A percentile compares a stretch with the other conserved stretches of the same genome.
phyloP scores from a whole-genome alignment of 1,284 basidiomycete species.

The Sanghuangporus weigelae region DNA sequence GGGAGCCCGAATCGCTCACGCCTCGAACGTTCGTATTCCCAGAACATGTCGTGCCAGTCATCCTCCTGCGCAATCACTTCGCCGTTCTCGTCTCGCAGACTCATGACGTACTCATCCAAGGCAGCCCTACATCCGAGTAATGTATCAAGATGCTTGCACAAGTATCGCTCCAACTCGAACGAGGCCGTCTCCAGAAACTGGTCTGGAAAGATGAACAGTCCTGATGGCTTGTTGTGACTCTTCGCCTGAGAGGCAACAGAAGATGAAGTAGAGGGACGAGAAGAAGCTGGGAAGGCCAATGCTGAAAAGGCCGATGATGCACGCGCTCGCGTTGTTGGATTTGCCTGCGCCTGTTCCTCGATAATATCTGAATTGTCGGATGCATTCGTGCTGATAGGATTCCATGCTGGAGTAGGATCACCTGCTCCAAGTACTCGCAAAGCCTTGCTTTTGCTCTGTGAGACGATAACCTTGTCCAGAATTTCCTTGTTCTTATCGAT shows the following conservation, averaged over 20 bases:
- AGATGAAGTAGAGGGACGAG: not conserved
- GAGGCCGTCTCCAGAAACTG: constrained; percentile 51
- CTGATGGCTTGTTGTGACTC: constrained; percentile 32
- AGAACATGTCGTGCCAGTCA: constrained; percentile 49
- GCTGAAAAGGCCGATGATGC: constrained; percentile 3
- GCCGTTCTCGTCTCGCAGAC: constrained; percentile 37
- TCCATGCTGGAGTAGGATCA: not conserved
- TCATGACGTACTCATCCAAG: constrained; percentile 43
- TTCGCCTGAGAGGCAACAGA: not conserved
- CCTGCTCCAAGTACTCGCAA: constrained; percentile 13
- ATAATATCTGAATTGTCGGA: constrained; percentile 6
- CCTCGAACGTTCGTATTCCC: constrained; percentile 53
- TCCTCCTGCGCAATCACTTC: constrained; percentile 34
- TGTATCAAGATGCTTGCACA: constrained; percentile 57
- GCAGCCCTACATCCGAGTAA: constrained; percentile 57
- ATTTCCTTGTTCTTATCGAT: constrained; percentile 11
- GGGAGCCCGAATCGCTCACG: constrained; percentile 24
- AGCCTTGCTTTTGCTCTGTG: constrained; percentile 15
- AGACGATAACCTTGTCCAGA: constrained; percentile 6
- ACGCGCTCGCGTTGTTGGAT: constrained; percentile 5
- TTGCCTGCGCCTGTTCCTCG: not conserved
- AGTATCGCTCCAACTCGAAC: constrained; percentile 62
- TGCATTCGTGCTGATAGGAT: constrained; percentile 3
- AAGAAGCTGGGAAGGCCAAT: not conserved
- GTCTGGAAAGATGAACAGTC: constrained; percentile 20